Percentiles rank a stretch among this genome's conserved stretches.
Evolutionary conservation across 2,329 filamentous ascomycete species (phyloP).

Genomic region (Passalora sequoiae): DNA sequence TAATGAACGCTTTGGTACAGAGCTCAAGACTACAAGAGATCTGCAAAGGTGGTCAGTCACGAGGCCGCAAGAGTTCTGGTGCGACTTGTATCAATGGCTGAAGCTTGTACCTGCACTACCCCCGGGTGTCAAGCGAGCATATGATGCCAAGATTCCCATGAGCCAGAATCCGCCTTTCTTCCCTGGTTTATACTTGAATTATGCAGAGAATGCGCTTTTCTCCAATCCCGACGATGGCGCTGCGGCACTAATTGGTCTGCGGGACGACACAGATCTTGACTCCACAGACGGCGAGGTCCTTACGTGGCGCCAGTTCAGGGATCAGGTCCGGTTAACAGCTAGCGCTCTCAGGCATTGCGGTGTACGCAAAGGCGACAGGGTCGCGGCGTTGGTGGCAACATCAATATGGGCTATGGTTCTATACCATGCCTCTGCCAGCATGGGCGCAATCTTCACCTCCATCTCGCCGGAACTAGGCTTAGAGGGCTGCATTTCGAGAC

Average conservation of each 20-base stretch:
- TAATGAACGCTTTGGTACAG: slow-evolving; percentile 23
- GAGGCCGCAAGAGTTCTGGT: slow-evolving; percentile 42
- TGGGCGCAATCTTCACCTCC: slow-evolving; percentile 43
- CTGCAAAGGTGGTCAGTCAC: slow-evolving; percentile 39
- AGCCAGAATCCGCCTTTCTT: slow-evolving; percentile 39
- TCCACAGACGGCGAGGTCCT: slow-evolving; percentile 32
- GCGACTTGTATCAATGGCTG: slow-evolving; percentile 39
- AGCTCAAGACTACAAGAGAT: slow-evolving; percentile 30
- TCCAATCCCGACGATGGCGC: slow-evolving; percentile 34
- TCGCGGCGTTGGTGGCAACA: slow-evolving; percentile 41
- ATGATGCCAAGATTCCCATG: slow-evolving; percentile 36
- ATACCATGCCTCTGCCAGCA: slow-evolving; percentile 38
- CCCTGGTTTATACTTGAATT: slow-evolving; percentile 36
- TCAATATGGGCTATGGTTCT: slow-evolving; percentile 41
- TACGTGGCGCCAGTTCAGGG: slow-evolving; percentile 39
- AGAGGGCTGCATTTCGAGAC: slow-evolving; percentile 35
- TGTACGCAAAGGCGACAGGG: slow-evolving; percentile 36
- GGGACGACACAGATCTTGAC: slow-evolving; percentile 35
- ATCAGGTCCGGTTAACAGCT: slow-evolving; percentile 36
- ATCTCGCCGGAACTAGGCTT: slow-evolving; percentile 43
- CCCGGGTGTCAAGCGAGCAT: slow-evolving; percentile 33
- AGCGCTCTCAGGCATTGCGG: slow-evolving; percentile 38
- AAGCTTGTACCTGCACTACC: slow-evolving; percentile 35
- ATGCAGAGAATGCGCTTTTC: slow-evolving; percentile 40
- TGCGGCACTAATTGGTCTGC: slow-evolving; percentile 38